Evolutionary conservation across 164 flowering plant genomes (phyloP).

Genomic region (Annona cherimola): DNA sequence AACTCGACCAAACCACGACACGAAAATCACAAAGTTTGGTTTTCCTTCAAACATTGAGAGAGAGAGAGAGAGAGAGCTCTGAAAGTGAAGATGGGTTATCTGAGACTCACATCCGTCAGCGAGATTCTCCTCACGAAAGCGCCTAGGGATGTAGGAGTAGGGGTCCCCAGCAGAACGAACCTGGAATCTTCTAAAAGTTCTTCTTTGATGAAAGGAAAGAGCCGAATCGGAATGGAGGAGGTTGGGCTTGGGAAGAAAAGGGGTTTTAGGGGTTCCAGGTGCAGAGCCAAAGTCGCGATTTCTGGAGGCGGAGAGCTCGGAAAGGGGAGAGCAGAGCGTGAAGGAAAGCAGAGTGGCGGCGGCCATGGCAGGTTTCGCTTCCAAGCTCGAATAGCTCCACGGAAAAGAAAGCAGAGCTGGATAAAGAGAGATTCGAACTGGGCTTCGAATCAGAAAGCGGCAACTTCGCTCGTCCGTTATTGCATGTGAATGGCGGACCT

Average conservation of each 20-base stretch:
- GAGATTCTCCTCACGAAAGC: slow-evolving; percentile 75
- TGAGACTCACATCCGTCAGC: slow-evolving; percentile 66
- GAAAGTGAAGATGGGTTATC: background rate
- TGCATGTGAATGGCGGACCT: background rate
- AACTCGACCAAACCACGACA: background rate
- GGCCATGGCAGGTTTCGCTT: slow-evolving; percentile 28
- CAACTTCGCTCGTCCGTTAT: background rate
- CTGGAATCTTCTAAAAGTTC: slow-evolving; percentile 19
- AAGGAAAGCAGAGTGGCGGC: slow-evolving; percentile 32
- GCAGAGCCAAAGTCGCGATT: slow-evolving; percentile 14
- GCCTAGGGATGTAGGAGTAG: slow-evolving; percentile 63
- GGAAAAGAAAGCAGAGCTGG: background rate
- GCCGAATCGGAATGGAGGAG: slow-evolving; percentile 16
- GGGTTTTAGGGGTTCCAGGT: slow-evolving; percentile 24
- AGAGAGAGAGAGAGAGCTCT: background rate
- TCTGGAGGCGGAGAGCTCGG: slow-evolving; percentile 1
- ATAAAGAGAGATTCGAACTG: background rate
- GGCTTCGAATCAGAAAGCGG: background rate
- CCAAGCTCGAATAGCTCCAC: background rate
- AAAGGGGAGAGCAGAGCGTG: slow-evolving; percentile 6
- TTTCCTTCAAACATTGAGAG: background rate
- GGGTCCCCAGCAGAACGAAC: slow-evolving; percentile 27
- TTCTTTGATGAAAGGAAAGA: slow-evolving; percentile 1
- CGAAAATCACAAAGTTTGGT: background rate
- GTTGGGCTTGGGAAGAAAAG: slow-evolving; percentile 28